Evolutionary conservation across 1,139 yeast species (phyloP).

Genomic region (Wickerhamomyces sp.): DNA sequence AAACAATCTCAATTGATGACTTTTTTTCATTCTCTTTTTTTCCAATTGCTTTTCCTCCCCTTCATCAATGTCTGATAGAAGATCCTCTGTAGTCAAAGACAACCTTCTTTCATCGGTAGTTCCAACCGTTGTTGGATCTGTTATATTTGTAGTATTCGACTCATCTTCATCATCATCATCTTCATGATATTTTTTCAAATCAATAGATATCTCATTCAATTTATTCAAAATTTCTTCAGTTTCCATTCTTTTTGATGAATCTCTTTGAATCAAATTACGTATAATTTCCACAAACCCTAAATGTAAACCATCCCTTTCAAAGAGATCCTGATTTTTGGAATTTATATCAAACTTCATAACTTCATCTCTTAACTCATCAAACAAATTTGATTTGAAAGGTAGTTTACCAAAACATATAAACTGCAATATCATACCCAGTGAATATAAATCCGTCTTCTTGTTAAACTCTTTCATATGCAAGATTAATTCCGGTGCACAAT

Average conservation of each 20-base stretch:
- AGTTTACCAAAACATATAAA: conserved; percentile 64
- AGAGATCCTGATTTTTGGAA: conserved; percentile 11
- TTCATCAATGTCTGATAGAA: no score
- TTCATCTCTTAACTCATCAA: conserved; percentile 35
- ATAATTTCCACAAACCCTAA: conserved; percentile 35
- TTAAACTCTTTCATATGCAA: conserved; percentile 39
- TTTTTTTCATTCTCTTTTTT: no score
- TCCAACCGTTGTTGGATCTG: no score
- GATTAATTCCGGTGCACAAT: conserved; percentile 80
- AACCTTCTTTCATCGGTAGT: no score
- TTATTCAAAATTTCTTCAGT: conserved; percentile 34
- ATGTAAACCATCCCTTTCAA: conserved; percentile 36
- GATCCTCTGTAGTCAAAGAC: no score
- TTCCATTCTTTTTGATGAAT: conserved; percentile 38
- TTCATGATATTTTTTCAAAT: not conserved
- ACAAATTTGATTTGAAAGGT: conserved; percentile 48
- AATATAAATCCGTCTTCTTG: conserved; percentile 71
- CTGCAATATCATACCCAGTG: conserved; percentile 76
- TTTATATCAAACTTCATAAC: conserved; percentile 32
- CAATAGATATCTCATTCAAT: conserved; percentile 21
- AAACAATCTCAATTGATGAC: no score
- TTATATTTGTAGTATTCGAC: no score
- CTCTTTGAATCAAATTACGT: conserved; percentile 29
- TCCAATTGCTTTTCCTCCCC: no score
- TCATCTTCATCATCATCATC: conserved; percentile 1